These are phyloP conservation scores for Neckera pumila DNA, from an alignment of 225 moss, liverwort and hornwort genomes.

Conservation along the genomic window DNA sequence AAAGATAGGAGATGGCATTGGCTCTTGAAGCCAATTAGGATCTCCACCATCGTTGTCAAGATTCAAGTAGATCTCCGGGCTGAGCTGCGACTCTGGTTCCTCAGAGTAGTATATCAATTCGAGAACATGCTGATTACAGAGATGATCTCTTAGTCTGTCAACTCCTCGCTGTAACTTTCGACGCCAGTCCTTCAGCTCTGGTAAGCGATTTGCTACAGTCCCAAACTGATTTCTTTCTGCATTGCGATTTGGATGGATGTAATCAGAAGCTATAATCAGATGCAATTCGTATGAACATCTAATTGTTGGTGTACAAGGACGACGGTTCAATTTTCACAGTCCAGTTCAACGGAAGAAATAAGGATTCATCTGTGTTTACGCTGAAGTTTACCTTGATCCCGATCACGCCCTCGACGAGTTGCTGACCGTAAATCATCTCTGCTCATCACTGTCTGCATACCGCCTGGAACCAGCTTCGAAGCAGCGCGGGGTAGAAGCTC, in stretches of 20 bases:
- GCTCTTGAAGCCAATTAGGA: conserved; percentile 71
- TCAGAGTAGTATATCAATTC: conserved; percentile 84
- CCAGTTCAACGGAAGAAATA: not conserved
- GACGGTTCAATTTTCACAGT: not conserved
- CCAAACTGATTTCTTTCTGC: conserved; percentile 65
- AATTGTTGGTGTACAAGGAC: not conserved
- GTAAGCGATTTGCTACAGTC: conserved; percentile 54
- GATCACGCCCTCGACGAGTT: conserved; percentile 46
- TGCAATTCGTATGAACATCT: not conserved
- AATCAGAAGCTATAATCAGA: not conserved
- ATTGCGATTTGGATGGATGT: not conserved
- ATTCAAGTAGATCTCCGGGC: conserved; percentile 66
- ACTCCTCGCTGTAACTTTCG: conserved; percentile 72
- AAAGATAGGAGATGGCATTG: conserved; percentile 91
- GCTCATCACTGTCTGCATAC: conserved; percentile 36
- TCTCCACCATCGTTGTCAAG: conserved; percentile 75
- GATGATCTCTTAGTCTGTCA: conserved; percentile 81
- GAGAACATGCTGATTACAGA: conserved; percentile 72
- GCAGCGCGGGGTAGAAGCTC: conserved; percentile 89
- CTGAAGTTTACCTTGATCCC: conserved; percentile 26
- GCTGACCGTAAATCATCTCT: conserved; percentile 62
- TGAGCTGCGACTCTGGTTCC: conserved; percentile 71
- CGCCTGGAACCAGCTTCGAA: conserved; percentile 71
- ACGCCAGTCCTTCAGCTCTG: conserved; percentile 95
- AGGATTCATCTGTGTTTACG: not conserved